phyloP scores from a whole-genome alignment of 805 yeast genomes.

The Myxozyma melibiosi region DNA sequence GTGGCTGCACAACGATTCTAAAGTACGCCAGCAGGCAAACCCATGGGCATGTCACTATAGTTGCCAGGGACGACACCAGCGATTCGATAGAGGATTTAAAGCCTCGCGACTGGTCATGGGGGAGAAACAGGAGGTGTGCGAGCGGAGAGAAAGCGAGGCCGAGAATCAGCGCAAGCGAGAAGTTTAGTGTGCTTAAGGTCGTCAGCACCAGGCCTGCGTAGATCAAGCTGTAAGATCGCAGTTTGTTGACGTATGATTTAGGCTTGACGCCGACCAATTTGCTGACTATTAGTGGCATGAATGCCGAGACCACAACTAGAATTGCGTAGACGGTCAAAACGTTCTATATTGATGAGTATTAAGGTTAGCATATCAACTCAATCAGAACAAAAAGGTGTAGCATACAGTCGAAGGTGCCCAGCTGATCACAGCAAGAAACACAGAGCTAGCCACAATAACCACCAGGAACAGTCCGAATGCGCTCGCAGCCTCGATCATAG shows the following conservation, averaged over 20 bases:
- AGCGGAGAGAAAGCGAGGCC: constrained; percentile 78
- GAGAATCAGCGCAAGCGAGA: constrained; percentile 72
- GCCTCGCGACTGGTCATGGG: constrained; percentile 36
- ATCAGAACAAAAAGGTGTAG: no score
- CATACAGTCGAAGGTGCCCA: constrained; percentile 17
- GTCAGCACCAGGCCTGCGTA: constrained; percentile 64
- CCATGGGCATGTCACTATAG: constrained; percentile 51
- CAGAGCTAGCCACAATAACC: constrained; percentile 31
- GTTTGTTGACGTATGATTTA: constrained; percentile 13
- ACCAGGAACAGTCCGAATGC: constrained; percentile 43
- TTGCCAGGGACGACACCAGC: constrained; percentile 36
- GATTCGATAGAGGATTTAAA: not conserved
- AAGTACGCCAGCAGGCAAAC: constrained; percentile 41
- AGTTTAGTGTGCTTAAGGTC: constrained; percentile 78
- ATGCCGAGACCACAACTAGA: not conserved
- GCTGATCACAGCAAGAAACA: constrained; percentile 7
- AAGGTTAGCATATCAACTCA: not conserved
- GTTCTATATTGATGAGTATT: not conserved
- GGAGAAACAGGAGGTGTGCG: constrained; percentile 46
- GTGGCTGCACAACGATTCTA: constrained; percentile 41
- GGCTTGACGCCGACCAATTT: not conserved
- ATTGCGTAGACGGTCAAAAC: not conserved
- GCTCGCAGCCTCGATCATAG: constrained; percentile 39
- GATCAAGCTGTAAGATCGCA: constrained; percentile 20
- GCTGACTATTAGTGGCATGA: not conserved